Evolutionary conservation across 768 basidiomycete species (phyloP).

Genomic region (Mycena maculata): DNA sequence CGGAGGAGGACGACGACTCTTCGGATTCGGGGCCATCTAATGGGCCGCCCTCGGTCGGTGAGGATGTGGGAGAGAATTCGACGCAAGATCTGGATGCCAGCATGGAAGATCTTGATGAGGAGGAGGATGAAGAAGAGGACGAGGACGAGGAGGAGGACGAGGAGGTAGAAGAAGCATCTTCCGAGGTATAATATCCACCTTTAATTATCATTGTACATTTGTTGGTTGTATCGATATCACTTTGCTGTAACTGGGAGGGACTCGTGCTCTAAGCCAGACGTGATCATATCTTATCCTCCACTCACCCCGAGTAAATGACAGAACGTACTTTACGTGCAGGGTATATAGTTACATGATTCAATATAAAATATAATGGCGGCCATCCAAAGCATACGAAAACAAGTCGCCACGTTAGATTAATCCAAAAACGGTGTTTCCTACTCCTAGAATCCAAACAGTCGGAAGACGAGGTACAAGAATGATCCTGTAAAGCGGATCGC

Average conservation of each 20-base stretch:
- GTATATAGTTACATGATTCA: background rate
- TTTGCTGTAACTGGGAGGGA: no score
- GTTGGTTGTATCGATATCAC: background rate
- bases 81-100: conserved; percentile 70
- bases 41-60: conserved; percentile 54
- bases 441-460: conserved; percentile 70
- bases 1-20: conserved; percentile 64
- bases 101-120: conserved; percentile 68
- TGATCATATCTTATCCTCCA: no score
- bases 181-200: conserved; percentile 32
- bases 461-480: conserved; percentile 80
- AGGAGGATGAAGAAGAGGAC: conserved; percentile 50
- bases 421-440: background rate
- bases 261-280: no score
- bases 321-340: no score
- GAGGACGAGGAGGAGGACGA: conserved; percentile 52
- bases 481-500: conserved; percentile 86
- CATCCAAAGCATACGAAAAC: conserved; percentile 1
- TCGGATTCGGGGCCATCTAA: conserved; percentile 56
- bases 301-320: no score
- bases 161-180: conserved; percentile 39
- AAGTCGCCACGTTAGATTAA: background rate
- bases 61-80: conserved; percentile 64
- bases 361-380: background rate
- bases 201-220: conserved; percentile 12